Base-by-base conservation (phyloP, 192 early-diverging fungal genomes). In the Backusella luteola region DNA sequence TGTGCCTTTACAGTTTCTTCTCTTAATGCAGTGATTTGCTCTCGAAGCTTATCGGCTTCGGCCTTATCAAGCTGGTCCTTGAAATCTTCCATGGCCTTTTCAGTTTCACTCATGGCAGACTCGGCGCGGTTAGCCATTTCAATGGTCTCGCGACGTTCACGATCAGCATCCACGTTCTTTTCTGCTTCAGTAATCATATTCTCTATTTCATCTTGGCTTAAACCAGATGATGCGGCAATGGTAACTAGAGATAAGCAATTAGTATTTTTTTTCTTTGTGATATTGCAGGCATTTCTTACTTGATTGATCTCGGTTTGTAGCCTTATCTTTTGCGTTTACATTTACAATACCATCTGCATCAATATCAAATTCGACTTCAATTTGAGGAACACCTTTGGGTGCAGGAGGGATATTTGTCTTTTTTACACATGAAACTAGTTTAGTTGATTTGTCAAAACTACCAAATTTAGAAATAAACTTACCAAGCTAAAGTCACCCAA, bases 291-390 rank as follows among this genome's bases (percentile, higher is more conserved):
- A 8, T 7, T 46, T 19, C 69, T 71, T 71, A 49, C 69, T 77
- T 80, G 95, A 93, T 86, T 97, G 96, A 87, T 99, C 96, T 74
- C 93, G 93, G 86, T 92, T 92, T 78, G 97, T 97, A 75, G 94
- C 93, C 87, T 97, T 96, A 89, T 99, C 98, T 91, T 93, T 93
- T 82, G 98, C 98, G 59, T 88, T 85, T 52, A 99, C 97, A 81
- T 98, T 98, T 80, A 99, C 94, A 80, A 99, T 99, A 88, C 98
- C 98, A 82, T 99, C 96, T 29, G 98, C 98, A 85, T 99, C 96
- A 86, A 99, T 98, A 82, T 99, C 96, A 76, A 99, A 99, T 49
- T 96, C 93, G 68, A 99, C 98, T 83, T 98, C 96, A 77, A 99
- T 94, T 89, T 99, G 96, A 44, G 98, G 97, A 68, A 96, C 88